Conservation (phyloP, 78 protist genomes). For the Dictyostelium citrinum region DNA sequence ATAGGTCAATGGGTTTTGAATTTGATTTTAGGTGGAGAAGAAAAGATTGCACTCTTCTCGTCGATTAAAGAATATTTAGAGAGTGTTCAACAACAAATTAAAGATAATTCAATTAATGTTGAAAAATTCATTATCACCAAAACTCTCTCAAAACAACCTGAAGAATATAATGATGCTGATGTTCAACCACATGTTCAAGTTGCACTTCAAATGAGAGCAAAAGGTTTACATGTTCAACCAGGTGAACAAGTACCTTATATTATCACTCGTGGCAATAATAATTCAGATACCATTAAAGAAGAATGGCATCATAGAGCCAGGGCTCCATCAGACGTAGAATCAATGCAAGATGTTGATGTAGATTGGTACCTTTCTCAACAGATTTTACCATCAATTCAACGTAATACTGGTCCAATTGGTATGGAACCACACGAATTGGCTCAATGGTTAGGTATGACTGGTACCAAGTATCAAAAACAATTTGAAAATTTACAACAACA, state of each 20-base stretch:
- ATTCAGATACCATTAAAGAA: not conserved
- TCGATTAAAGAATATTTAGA: constrained; percentile 19
- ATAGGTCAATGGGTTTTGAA: constrained; percentile 56
- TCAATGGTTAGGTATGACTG: constrained; percentile 38
- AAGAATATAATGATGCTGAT: constrained; percentile 93
- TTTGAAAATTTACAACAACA: not conserved
- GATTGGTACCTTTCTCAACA: constrained; percentile 81
- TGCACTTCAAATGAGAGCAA: constrained; percentile 16
- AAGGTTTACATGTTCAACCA: constrained; percentile 81
- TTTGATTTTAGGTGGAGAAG: constrained; percentile 53
- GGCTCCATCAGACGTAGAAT: constrained; percentile 23
- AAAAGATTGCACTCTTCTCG: constrained; percentile 17
- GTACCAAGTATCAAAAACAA: constrained; percentile 30
- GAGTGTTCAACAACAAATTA: not conserved
- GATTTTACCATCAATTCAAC: constrained; percentile 67
- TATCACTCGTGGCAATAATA: constrained; percentile 72
- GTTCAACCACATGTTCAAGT: constrained; percentile 97
- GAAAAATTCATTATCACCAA: constrained; percentile 88
- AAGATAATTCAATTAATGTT: constrained; percentile 20
- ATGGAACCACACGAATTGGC: constrained; percentile 27
- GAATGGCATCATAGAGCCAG: constrained; percentile 63
- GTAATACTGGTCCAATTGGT: constrained; percentile 26
- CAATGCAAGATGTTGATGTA: constrained; percentile 40
- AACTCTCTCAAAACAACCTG: constrained; percentile 91
- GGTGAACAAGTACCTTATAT: constrained; percentile 96